A percentile compares a stretch with the other conserved stretches of the same genome.
phyloP scores from a whole-genome alignment of 352 stramenopile genomes.

The Globisporangium emineosum region DNA sequence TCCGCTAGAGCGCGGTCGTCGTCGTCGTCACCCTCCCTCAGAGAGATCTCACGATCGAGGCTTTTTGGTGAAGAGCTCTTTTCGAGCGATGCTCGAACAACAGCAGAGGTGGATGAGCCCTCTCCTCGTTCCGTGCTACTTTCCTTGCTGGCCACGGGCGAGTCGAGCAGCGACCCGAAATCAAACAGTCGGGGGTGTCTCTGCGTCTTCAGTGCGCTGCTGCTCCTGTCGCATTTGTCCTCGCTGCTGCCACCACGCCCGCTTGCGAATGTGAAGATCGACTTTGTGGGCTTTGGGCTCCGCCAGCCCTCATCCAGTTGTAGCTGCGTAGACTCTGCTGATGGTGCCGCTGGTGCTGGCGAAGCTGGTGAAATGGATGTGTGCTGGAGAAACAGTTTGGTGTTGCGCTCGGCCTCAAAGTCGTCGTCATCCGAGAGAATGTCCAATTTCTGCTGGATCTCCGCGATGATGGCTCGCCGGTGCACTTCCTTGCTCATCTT shows the following conservation, averaged over 20 bases:
- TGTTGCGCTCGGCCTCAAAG: constrained; percentile 26
- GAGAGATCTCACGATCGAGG: background rate
- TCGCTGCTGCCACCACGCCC: background rate
- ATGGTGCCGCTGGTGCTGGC: too few species aligned
- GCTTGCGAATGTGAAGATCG: constrained; percentile 31
- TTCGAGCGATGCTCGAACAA: background rate
- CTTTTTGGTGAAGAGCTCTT: constrained; percentile 1
- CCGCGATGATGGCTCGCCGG: constrained; percentile 35
- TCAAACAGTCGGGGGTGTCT: constrained; percentile 35
- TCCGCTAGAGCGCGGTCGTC: constrained; percentile 8
- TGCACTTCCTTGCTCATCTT: constrained; percentile 16
- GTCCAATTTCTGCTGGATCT: constrained; percentile 51
- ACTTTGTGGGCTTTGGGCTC: background rate
- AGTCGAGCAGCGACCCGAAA: constrained; percentile 48
- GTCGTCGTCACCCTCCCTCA: constrained; percentile 1
- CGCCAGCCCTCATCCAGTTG: background rate
- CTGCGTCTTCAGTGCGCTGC: background rate
- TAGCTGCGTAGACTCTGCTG: background rate
- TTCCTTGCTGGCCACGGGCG: background rate
- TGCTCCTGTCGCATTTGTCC: background rate
- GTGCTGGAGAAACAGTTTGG: constrained; percentile 38
- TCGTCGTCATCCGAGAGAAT: constrained; percentile 40
- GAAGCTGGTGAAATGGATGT: constrained; percentile 22
- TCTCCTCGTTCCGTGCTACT: background rate
- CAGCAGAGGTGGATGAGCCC: background rate